Base-by-base conservation (phyloP, 23 red algal genomes). In the Gracilaria gracilis region DNA sequence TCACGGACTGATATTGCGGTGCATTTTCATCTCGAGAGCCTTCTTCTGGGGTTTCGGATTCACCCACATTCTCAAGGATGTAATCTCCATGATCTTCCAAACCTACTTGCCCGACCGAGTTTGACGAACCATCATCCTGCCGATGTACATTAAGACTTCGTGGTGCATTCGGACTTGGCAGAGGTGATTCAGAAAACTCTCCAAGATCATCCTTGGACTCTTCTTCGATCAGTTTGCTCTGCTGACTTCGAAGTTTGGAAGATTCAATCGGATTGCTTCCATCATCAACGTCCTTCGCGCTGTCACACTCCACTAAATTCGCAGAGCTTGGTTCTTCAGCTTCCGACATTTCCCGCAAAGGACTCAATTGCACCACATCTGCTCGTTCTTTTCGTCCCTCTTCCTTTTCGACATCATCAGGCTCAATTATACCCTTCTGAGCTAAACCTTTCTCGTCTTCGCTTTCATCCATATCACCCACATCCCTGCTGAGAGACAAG, bases 101-200 rank as follows among this genome's bases (percentile, higher is more conserved):
- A 69, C 37, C 32, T 69, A 36, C 16, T 9, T 32, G 64, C 7
- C 15, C 33, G 8, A 36, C 32, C 27, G 64, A 37, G 12, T 36
- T 36, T 32, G 15, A 69, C 25, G 13, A 5, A 37, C 19, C 64
- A 69, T 69, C 64, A 36, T 13, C 64, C 37, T 69, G 29, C 28
- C 2, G 33, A 20, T 2, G 2, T 14, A 3, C 64, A 32, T 4
- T 14, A 29, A 37, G 31, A 32, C 17, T 37, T 69, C 64, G 64
- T 36, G 64, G 64, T 36, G 31, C 12, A 36, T 34, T 20, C 15
- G 64, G 64, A 51, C 72, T 77, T 49, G 72, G 72, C 72, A 77
- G 27, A 24, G 72, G 72, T 25, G 72, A 77, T 31, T 77, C 72
- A 50, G 40, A 29, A 77, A 77, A 77, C 9, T 69, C 64, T 11